Evolutionary conservation across 1,284 basidiomycete genomes (phyloP), one percentile per base, ranked within the genome.

Genomic region (Peniophora sp.): DNA sequence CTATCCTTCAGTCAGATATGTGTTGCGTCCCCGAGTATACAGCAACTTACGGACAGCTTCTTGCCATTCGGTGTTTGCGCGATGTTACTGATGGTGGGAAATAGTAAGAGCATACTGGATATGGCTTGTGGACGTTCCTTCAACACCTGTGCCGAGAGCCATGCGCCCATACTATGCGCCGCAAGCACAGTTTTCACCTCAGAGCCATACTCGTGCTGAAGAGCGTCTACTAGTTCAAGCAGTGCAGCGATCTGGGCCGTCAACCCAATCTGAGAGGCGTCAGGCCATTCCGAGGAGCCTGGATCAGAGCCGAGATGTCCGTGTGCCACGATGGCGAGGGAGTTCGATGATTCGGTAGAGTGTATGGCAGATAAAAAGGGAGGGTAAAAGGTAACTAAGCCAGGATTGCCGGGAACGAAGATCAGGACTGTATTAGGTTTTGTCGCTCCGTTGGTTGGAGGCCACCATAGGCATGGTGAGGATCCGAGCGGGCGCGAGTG

Each of bases 391-490:
- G 77, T 71, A 25, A 78, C 55, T 12, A 81, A 62, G 1, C 82
- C 81, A 6, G 81, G 82, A 58, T 85, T 85, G 10, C 81, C 79
- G 56, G 81, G 82, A 47, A 83, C 74, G 61, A 84, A 82, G 3
- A 83, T 57, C 12, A 83, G 53, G 14, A 78, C 60, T 0, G 57
- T 59, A 16, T 32, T 47, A 1, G 55, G 50, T 20, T 50, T 27
- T 2, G 62, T 63, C 3, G 67, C 64, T 10, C 71, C 67, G 12
- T 45, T 51, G 48, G 48, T 2, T 20, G 61, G 60, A 14, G 76
- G 68, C 75, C 78, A 83, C 79, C 78, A 83, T 16, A 78, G 62
- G 2, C 69, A 68, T 61, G 80, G 77, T 1, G 72, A 71, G 22
- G 63, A 58, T 14, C 68, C 70, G 12, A 77, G 56, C 6, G 65